These are phyloP conservation scores for Phytomonas sp. DNA, from an alignment of 208 protist genomes.

Conservation along the genomic window DNA sequence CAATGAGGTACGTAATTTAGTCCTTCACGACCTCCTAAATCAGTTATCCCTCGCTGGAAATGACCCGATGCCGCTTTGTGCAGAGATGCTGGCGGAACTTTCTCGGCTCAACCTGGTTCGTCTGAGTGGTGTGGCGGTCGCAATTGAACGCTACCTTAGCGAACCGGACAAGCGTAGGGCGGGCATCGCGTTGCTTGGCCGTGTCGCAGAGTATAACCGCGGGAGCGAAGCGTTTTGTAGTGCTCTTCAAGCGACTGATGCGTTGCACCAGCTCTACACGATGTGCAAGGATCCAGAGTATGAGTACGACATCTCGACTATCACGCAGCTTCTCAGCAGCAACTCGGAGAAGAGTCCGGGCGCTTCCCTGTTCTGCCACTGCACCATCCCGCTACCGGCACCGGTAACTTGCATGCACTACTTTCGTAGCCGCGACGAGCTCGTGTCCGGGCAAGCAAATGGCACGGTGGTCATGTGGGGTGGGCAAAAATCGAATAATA, in stretches of 20 bases:
- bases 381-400: constrained; percentile 8
- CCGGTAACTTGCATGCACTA: constrained; percentile 62
- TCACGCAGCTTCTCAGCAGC: constrained; percentile 32
- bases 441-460: constrained; percentile 55
- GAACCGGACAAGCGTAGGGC: constrained; percentile 30
- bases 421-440: constrained; percentile 58
- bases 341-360: background rate
- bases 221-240: constrained; percentile 31
- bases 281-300: constrained; percentile 26
- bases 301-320: constrained; percentile 58
- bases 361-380: background rate
- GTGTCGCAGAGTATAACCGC: constrained; percentile 35
- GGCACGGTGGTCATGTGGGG: constrained; percentile 66
- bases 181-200: constrained; percentile 39
- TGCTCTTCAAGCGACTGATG: constrained; percentile 19
- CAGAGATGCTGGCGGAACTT: constrained; percentile 53
- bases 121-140: constrained; percentile 29
- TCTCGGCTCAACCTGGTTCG: constrained; percentile 44
- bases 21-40: constrained; percentile 50
- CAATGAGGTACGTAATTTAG: constrained; percentile 38
- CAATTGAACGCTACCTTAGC: constrained; percentile 44
- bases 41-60: constrained; percentile 14
- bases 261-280: constrained; percentile 31
- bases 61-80: constrained; percentile 23
- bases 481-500: constrained; percentile 21